These are phyloP conservation scores for Excoecaria agallocha DNA, from an alignment of 345 rosid species.

Conservation along the genomic window DNA sequence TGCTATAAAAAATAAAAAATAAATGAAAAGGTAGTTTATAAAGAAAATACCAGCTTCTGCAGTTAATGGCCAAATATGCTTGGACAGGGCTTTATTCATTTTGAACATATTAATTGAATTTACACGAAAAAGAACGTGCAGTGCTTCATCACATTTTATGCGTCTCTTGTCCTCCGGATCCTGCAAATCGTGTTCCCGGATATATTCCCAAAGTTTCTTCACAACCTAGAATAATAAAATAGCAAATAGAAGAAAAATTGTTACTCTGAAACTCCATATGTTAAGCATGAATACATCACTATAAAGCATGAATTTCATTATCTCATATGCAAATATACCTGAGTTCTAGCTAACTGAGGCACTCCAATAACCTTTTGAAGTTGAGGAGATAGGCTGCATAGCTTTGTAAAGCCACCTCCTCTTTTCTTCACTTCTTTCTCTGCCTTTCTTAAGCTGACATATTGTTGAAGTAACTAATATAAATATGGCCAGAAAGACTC, in stretches of 20 bases:
- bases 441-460: conserved; percentile 24
- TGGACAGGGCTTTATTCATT: conserved; percentile 55
- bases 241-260: background rate
- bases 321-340: conserved; percentile 37
- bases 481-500: background rate
- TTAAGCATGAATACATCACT: background rate
- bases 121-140: conserved; percentile 44
- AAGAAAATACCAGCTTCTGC: conserved; percentile 42
- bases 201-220: conserved; percentile 53
- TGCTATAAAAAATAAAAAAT: background rate
- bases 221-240: conserved; percentile 46
- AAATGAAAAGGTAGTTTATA: background rate
- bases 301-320: background rate
- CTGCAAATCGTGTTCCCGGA: conserved; percentile 52
- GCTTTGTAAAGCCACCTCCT: conserved; percentile 63
- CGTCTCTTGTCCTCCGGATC: conserved; percentile 53
- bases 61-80: conserved; percentile 53
- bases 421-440: conserved; percentile 48
- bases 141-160: conserved; percentile 49
- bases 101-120: conserved; percentile 55
- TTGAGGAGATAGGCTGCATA: conserved; percentile 74
- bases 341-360: conserved; percentile 65
- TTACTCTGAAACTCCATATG: background rate
- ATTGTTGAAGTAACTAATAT: background rate
- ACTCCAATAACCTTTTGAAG: conserved; percentile 64